These are phyloP conservation scores for Corylus heterophylla DNA, from an alignment of 306 rosid genomes.

Conservation along the genomic window DNA sequence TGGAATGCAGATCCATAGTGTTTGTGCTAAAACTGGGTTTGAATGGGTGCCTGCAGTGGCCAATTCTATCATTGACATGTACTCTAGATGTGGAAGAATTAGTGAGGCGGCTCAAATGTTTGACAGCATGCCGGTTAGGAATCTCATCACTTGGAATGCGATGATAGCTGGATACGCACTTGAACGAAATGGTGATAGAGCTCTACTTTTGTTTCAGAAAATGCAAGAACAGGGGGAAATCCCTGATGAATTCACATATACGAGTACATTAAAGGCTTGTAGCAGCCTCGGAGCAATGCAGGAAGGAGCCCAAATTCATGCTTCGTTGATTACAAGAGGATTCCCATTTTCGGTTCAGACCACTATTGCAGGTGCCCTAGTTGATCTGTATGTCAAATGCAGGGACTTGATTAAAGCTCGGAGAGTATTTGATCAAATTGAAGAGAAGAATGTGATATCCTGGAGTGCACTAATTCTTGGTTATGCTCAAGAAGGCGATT, in stretches of 20 bases:
- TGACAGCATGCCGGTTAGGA: slow-evolving; percentile 39
- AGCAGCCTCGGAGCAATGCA: slow-evolving; percentile 42
- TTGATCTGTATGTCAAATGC: slow-evolving; percentile 62
- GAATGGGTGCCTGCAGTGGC: slow-evolving; percentile 49
- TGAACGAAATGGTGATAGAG: slow-evolving; percentile 42
- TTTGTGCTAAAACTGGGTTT: slow-evolving; percentile 55
- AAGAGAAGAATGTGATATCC: slow-evolving; percentile 47
- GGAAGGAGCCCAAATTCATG: slow-evolving; percentile 61
- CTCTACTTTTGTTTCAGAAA: slow-evolving; percentile 43
- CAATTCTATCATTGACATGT: slow-evolving; percentile 65
- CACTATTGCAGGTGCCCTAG: slow-evolving; percentile 51
- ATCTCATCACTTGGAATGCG: slow-evolving; percentile 62
- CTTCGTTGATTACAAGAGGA: slow-evolving; percentile 48
- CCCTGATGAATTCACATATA: slow-evolving; percentile 56
- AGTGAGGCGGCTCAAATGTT: slow-evolving; percentile 47
- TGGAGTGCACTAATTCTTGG: slow-evolving; percentile 66
- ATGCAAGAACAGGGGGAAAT: slow-evolving; percentile 52
- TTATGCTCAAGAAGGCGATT: slow-evolving; percentile 57
- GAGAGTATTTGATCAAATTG: slow-evolving; percentile 50
- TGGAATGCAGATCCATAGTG: slow-evolving; percentile 64
- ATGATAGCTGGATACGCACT: slow-evolving; percentile 59
- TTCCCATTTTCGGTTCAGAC: slow-evolving; percentile 39
- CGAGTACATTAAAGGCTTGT: slow-evolving; percentile 62
- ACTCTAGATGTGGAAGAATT: slow-evolving; percentile 53
- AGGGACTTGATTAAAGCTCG: slow-evolving; percentile 43